These are phyloP conservation scores for Trypanosoma avium DNA, from an alignment of 208 protist genomes.

Conservation along the genomic window DNA sequence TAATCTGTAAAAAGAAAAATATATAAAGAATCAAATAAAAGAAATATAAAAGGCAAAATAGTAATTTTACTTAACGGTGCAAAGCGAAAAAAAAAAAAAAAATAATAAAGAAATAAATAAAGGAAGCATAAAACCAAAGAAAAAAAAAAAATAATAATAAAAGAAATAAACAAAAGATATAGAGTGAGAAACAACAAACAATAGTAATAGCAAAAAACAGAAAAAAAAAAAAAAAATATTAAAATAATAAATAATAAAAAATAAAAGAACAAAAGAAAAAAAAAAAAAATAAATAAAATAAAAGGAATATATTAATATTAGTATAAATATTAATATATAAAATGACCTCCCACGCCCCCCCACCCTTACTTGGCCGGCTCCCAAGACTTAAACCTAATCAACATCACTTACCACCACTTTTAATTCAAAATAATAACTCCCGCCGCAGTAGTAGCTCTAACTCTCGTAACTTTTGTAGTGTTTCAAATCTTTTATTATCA, in stretches of 20 bases:
- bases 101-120: not conserved
- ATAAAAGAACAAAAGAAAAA: not conserved
- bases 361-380: not conserved
- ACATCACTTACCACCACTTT: slow-evolving; percentile 24
- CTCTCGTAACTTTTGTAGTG: slow-evolving; percentile 26
- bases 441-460: slow-evolving; percentile 2
- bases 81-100: not conserved
- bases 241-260: not conserved
- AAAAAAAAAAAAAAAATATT: not conserved
- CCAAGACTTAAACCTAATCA: slow-evolving; percentile 17
- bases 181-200: too few relatives aligned
- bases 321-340: slow-evolving; percentile 31
- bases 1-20: too few relatives aligned
- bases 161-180: too few relatives aligned
- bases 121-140: not conserved
- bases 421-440: too few relatives aligned
- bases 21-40: not conserved
- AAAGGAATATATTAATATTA: slow-evolving; percentile 29
- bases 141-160: not conserved
- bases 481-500: too few relatives aligned
- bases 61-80: not conserved
- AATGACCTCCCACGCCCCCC: not conserved
- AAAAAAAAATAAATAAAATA: not conserved
- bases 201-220: not conserved
- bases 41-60: not conserved